phyloP scores from a whole-genome alignment of 2,329 filamentous ascomycete genomes.

The Polytolypa hystricis region DNA sequence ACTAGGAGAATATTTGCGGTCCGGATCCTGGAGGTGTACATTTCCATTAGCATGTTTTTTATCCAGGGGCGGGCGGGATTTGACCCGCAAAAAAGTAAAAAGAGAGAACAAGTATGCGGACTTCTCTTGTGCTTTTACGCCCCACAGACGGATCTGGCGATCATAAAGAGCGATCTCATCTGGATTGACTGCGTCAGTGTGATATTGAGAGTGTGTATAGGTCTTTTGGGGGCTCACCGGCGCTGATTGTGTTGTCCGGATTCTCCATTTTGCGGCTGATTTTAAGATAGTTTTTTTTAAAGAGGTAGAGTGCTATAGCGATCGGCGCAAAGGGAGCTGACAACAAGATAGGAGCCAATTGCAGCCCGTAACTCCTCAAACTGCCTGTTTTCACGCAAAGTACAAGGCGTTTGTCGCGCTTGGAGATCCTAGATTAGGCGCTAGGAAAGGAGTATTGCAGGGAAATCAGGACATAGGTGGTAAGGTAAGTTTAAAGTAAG shows the following conservation, averaged over 20 bases:
- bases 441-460: too few relatives aligned
- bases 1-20: slow-evolving; percentile 83
- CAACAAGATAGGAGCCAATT: too few relatives aligned
- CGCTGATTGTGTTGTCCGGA: slow-evolving; percentile 1
- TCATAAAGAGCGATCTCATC: slow-evolving; percentile 98
- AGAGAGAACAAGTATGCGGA: slow-evolving; percentile 20
- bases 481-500: too few relatives aligned
- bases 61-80: too few relatives aligned
- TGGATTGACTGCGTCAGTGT: slow-evolving; percentile 22
- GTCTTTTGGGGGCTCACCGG: slow-evolving; percentile 14
- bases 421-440: too few relatives aligned
- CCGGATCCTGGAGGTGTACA: slow-evolving; percentile 55
- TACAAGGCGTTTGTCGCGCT: too few relatives aligned
- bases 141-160: slow-evolving; percentile 94
- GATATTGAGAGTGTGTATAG: slow-evolving; percentile 18
- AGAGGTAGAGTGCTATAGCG: too few relatives aligned
- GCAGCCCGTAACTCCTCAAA: too few relatives aligned
- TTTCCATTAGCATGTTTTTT: slow-evolving; percentile 16
- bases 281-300: too few relatives aligned
- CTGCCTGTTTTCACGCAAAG: too few relatives aligned
- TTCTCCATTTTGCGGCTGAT: slow-evolving; percentile 2
- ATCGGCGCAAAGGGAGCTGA: too few relatives aligned
- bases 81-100: background rate
- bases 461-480: too few relatives aligned
- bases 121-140: slow-evolving; percentile 82